Conservation (phyloP, 164 flowering plant species). For the Annona cherimola region DNA sequence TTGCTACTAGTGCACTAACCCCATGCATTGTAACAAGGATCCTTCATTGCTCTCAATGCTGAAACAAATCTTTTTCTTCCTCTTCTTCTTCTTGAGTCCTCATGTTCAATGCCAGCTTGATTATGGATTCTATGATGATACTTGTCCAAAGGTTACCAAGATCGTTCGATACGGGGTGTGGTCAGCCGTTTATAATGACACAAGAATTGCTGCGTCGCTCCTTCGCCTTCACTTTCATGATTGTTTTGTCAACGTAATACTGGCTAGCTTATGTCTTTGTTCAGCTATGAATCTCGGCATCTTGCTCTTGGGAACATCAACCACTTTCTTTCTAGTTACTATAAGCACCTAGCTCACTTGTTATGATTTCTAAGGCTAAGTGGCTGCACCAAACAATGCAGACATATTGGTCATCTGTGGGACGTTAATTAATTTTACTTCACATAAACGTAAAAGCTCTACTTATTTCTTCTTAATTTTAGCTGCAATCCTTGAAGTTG, state of each 20-base stretch:
- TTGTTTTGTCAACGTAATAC: conserved; percentile 62
- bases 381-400: no score
- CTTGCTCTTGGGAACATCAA: no score
- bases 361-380: no score
- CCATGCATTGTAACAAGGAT: not conserved
- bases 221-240: conserved; percentile 74
- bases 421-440: no score
- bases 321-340: no score
- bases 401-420: no score
- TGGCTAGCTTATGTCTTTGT: no score
- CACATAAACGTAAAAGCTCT: no score
- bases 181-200: conserved; percentile 57
- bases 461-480: no score
- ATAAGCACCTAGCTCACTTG: no score
- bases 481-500: no score
- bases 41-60: conserved; percentile 1
- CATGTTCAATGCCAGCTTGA: conserved; percentile 41
- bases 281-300: no score
- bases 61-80: conserved; percentile 13
- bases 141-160: conserved; percentile 51
- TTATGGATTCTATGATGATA: conserved; percentile 36
- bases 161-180: conserved; percentile 47
- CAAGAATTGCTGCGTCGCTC: conserved; percentile 71
- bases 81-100: conserved; percentile 22
- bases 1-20: conserved; percentile 1